phyloP scores from a whole-genome alignment of 768 basidiomycete genomes.

The Harrya chromipes region DNA sequence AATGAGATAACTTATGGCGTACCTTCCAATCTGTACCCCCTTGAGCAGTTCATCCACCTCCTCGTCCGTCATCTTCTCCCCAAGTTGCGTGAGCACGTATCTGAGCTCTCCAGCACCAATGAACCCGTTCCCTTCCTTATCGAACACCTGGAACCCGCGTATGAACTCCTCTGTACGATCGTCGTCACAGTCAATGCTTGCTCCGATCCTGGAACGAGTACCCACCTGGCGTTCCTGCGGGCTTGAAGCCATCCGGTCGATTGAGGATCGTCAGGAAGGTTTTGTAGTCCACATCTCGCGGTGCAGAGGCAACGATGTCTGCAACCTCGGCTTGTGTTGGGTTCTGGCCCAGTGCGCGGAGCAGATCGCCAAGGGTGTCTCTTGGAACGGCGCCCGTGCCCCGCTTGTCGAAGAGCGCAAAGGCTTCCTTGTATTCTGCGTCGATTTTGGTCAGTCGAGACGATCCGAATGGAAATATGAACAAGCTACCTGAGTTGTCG shows the following conservation, averaged over 20 bases:
- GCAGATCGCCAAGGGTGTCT: slow-evolving; percentile 86
- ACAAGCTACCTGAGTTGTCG: slow-evolving; percentile 48
- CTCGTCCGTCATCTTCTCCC: slow-evolving; percentile 97
- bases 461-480: not conserved
- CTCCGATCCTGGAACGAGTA: not conserved
- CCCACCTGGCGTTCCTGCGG: slow-evolving; percentile 66
- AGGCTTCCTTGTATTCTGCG: slow-evolving; percentile 95
- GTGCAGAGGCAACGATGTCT: slow-evolving; percentile 69
- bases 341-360: slow-evolving; percentile 95
- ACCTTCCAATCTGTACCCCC: slow-evolving; percentile 90
- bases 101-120: slow-evolving; percentile 62
- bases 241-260: not conserved
- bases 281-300: slow-evolving; percentile 89
- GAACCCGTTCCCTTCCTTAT: slow-evolving; percentile 74
- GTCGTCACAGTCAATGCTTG: not conserved
- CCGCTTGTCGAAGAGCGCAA: slow-evolving; percentile 96
- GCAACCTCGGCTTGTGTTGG: slow-evolving; percentile 98
- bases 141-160: slow-evolving; percentile 98
- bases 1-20: slow-evolving; percentile 33
- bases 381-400: slow-evolving; percentile 88
- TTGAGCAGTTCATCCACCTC: slow-evolving; percentile 98
- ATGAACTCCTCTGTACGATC: slow-evolving; percentile 88
- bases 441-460: slow-evolving; percentile 3
- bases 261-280: slow-evolving; percentile 85
- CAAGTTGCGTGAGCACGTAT: slow-evolving; percentile 93